Conservation (phyloP, 805 yeast species). For the Saturnispora sekii region DNA sequence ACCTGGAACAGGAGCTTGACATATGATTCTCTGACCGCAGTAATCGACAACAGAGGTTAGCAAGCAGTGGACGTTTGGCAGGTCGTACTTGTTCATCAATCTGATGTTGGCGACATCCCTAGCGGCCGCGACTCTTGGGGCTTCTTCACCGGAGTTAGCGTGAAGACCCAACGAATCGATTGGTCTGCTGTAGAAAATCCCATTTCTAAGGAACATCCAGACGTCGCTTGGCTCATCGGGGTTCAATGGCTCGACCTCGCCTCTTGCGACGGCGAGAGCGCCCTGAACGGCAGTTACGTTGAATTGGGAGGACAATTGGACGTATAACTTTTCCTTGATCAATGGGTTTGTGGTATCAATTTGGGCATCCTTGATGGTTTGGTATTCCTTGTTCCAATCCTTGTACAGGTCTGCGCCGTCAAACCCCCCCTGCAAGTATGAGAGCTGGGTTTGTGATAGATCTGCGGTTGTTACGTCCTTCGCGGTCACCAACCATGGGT, state of each 20-base stretch:
- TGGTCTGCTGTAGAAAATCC: slow-evolving; percentile 79
- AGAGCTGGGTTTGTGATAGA: slow-evolving; percentile 49
- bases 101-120: slow-evolving; percentile 73
- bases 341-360: slow-evolving; percentile 45
- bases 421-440: slow-evolving; percentile 41
- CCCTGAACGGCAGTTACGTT: slow-evolving; percentile 67
- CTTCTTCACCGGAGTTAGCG: slow-evolving; percentile 59
- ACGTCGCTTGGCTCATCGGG: slow-evolving; percentile 57
- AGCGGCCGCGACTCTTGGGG: slow-evolving; percentile 69
- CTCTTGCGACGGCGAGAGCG: slow-evolving; percentile 65
- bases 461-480: slow-evolving; percentile 34
- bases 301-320: slow-evolving; percentile 67
- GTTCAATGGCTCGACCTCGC: slow-evolving; percentile 68
- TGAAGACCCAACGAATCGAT: slow-evolving; percentile 60
- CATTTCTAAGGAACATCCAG: slow-evolving; percentile 67
- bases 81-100: slow-evolving; percentile 55
- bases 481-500: slow-evolving; percentile 65
- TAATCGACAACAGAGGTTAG: slow-evolving; percentile 84
- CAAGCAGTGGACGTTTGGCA: slow-evolving; percentile 55
- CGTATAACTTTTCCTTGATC: slow-evolving; percentile 63
- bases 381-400: slow-evolving; percentile 91
- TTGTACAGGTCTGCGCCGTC: slow-evolving; percentile 50
- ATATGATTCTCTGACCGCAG: slow-evolving; percentile 78
- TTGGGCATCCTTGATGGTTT: slow-evolving; percentile 68
- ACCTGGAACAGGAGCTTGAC: slow-evolving; percentile 97